Evolutionary conservation across 352 stramenopile species (phyloP), one percentile per base, ranked within the genome.

Genomic region (Phytophthora melonis): DNA sequence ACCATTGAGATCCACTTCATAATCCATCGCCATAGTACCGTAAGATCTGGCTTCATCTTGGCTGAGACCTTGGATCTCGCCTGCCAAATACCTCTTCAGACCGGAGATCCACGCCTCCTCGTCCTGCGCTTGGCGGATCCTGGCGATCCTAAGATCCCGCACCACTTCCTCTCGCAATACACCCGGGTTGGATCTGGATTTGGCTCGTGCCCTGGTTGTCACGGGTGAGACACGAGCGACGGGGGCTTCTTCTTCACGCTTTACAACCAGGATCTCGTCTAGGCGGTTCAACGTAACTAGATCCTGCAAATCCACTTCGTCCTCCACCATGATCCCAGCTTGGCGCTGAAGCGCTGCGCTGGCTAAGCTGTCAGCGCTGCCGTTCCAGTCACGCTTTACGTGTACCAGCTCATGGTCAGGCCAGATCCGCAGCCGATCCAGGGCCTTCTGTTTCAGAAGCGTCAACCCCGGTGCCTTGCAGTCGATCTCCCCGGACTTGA

Each of bases 401-500:
- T 70, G 63, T 13, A 70, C 13, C 10, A 63, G 14, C 14, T 58
- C 39, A 16, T 58, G 45, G 14, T 52, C 8, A 0, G 63, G 55
- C 45, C 53, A 59, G 0, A 9, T 9, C 1, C 19, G 18, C 2
- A 70, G 43, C 0, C 5, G 19, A 52, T 63, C 27, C 5, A 62
- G 13, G 3, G 18, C 25, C 8, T 70, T 63, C 39, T 70, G 25
- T 3, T 14, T 14, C n/a, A 63, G 6, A 0, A 70, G 27, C 0
- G n/a, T 56, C 21, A 63, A 14, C 2, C 27, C 43, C 18, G 63
- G 53, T 2, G 63, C 54, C 9, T 63, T 70, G n/a, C 53, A 70
- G 18, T 70, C 54, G 54, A 70, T 63, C 32, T 70, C 61, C 0
- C 14, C 61, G 61, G 9, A 68, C 23, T 16, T 68, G 50, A 1